These are phyloP conservation scores for Quercus wislizeni DNA, from an alignment of 306 rosid species.

Conservation along the genomic window DNA sequence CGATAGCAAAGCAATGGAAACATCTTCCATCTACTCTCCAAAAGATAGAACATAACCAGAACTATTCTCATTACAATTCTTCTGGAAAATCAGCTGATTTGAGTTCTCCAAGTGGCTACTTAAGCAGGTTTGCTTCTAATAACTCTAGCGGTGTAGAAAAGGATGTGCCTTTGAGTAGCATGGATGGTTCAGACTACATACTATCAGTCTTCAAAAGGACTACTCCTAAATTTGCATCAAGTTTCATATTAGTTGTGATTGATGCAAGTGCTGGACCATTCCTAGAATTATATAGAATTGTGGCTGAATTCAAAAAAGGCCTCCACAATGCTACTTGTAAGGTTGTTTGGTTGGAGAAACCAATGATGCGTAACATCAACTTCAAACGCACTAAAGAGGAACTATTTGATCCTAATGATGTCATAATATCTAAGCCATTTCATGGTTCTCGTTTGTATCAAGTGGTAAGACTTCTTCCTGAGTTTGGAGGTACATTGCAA, in stretches of 20 bases:
- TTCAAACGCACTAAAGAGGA: constrained; percentile 10
- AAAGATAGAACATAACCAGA: constrained; percentile 12
- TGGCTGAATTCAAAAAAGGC: constrained; percentile 28
- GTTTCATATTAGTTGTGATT: constrained; percentile 30
- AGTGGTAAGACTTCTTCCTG: constrained; percentile 63
- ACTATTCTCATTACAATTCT: constrained; percentile 15
- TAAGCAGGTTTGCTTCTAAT: constrained; percentile 15
- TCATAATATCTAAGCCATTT: constrained; percentile 50
- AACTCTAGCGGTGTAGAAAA: constrained; percentile 10
- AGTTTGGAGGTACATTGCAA: constrained; percentile 47
- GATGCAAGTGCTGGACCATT: constrained; percentile 30
- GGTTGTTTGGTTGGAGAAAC: constrained; percentile 69
- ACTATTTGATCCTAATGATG: constrained; percentile 37
- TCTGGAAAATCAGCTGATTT: constrained; percentile 19
- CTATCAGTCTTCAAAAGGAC: constrained; percentile 30
- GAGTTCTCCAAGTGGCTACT: constrained; percentile 11
- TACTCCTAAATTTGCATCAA: constrained; percentile 10
- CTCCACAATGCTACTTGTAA: constrained; percentile 29
- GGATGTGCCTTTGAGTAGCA: constrained; percentile 7
- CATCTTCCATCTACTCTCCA: constrained; percentile 25
- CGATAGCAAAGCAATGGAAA: constrained; percentile 23
- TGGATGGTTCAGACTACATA: constrained; percentile 20
- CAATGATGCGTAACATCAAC: constrained; percentile 14
- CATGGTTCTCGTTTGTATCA: constrained; percentile 60
- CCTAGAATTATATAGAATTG: constrained; percentile 8